Percentiles rank a stretch among this genome's conserved stretches.
Conservation (phyloP, 345 rosid species). For the Excoecaria cochinchinensis region DNA sequence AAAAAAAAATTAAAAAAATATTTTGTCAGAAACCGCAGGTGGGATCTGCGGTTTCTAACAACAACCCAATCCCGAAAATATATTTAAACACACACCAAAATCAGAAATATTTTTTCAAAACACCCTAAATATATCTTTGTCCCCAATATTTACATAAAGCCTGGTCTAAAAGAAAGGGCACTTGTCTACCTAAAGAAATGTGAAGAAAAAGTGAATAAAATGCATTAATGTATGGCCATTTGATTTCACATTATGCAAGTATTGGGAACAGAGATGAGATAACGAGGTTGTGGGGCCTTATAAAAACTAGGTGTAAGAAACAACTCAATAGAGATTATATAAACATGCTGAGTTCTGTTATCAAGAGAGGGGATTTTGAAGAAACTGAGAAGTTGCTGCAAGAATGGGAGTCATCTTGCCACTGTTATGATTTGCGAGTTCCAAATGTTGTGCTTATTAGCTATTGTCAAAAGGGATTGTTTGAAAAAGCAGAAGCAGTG, state of each 20-base stretch:
- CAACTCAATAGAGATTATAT: slow-evolving; percentile 38
- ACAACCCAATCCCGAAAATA: too few species aligned
- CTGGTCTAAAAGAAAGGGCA: slow-evolving; percentile 34
- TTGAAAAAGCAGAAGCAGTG: slow-evolving; percentile 40
- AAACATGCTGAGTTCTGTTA: slow-evolving; percentile 36
- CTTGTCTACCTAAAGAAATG: slow-evolving; percentile 39
- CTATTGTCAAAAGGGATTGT: slow-evolving; percentile 34
- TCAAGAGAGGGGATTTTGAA: slow-evolving; percentile 41
- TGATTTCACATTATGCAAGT: slow-evolving; percentile 40
- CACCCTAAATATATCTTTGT: too few species aligned
- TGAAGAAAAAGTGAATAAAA: slow-evolving; percentile 33
- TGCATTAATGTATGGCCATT: slow-evolving; percentile 35
- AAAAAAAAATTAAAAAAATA: too few species aligned
- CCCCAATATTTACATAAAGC: slow-evolving; percentile 39
- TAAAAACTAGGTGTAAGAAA: slow-evolving; percentile 35
- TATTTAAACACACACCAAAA: too few species aligned
- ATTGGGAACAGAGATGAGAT: slow-evolving; percentile 47
- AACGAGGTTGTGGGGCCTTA: slow-evolving; percentile 44
- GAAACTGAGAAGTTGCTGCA: slow-evolving; percentile 37
- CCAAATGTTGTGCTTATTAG: slow-evolving; percentile 48
- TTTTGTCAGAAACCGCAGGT: too few species aligned
- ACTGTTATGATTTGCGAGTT: slow-evolving; percentile 41
- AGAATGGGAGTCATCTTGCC: slow-evolving; percentile 43
- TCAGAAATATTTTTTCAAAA: too few species aligned
- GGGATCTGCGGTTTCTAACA: too few species aligned